Conservation (phyloP, 768 basidiomycete genomes). For the Gautieria morchelliformis region DNA sequence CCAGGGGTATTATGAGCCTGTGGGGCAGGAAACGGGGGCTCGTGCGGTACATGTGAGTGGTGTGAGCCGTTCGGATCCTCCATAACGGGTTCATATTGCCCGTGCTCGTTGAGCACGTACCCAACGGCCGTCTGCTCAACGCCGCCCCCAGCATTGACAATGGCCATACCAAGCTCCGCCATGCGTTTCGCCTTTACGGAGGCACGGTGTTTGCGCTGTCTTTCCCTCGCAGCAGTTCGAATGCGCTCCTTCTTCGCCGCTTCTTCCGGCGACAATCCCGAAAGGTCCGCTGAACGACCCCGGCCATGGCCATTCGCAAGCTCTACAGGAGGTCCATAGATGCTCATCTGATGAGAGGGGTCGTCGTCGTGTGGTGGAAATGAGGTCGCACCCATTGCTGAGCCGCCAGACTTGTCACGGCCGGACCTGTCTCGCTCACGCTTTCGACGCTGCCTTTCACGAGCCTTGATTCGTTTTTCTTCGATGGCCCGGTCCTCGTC, state of each 20-base stretch:
- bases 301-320: slow-evolving; percentile 1
- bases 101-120: slow-evolving; percentile 44
- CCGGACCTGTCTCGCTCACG: slow-evolving; percentile 54
- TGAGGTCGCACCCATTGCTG: neutral
- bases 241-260: slow-evolving; percentile 57
- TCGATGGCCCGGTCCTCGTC: slow-evolving; percentile 5
- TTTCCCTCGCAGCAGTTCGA: slow-evolving; percentile 65
- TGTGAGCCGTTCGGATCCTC: slow-evolving; percentile 21
- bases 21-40: slow-evolving; percentile 41
- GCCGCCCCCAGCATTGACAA: slow-evolving; percentile 35
- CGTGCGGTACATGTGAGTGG: slow-evolving; percentile 18
- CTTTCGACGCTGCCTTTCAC: slow-evolving; percentile 76
- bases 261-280: slow-evolving; percentile 45
- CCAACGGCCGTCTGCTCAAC: slow-evolving; percentile 26
- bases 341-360: neutral
- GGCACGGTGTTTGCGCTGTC: slow-evolving; percentile 74
- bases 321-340: slow-evolving; percentile 3
- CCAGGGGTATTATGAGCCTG: slow-evolving; percentile 43
- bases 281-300: slow-evolving; percentile 1
- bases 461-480: slow-evolving; percentile 77
- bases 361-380: slow-evolving; percentile 4
- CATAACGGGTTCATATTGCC: slow-evolving; percentile 25
- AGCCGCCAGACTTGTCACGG: slow-evolving; percentile 2
- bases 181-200: slow-evolving; percentile 73
- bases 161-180: slow-evolving; percentile 73